Percentiles rank a stretch among this genome's conserved stretches.
Evolutionary conservation across 2,329 filamentous ascomycete genomes (phyloP).

Genomic region (Aureobasidium namibiae): DNA sequence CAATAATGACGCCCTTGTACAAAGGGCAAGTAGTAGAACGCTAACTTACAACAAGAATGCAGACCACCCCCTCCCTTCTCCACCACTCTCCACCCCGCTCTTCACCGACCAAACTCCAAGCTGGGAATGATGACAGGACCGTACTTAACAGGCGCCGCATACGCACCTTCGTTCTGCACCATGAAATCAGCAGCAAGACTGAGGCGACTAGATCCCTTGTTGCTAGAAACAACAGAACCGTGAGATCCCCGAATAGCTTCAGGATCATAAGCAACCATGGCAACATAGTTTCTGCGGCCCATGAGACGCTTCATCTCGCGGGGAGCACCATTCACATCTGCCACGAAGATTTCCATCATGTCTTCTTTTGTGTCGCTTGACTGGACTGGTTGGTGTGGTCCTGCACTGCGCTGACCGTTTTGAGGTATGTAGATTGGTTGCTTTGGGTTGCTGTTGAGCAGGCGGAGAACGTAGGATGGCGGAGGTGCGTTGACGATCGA

Average conservation of each 20-base stretch:
- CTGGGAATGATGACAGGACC: slow-evolving; percentile 90
- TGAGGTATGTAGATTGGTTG: slow-evolving; percentile 83
- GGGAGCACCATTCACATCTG: slow-evolving; percentile 74
- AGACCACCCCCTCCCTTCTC: neutral
- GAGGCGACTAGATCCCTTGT: slow-evolving; percentile 40
- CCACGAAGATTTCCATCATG: slow-evolving; percentile 99
- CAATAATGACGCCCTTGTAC: neutral
- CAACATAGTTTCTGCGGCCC: slow-evolving; percentile 85
- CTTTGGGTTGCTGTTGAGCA: slow-evolving; percentile 74
- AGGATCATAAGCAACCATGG: slow-evolving; percentile 89
- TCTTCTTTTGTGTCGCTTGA: slow-evolving; percentile 94
- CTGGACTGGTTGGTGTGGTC: slow-evolving; percentile 27
- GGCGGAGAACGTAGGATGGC: slow-evolving; percentile 75
- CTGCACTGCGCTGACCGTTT: slow-evolving; percentile 65
- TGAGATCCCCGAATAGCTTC: slow-evolving; percentile 52
- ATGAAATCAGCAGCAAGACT: slow-evolving; percentile 94
- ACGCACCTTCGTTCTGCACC: slow-evolving; percentile 82
- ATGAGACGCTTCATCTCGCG: slow-evolving; percentile 79
- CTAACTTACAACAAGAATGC: neutral
- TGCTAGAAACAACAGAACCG: slow-evolving; percentile 18
- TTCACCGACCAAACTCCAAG: slow-evolving; percentile 37
- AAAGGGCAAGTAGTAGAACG: neutral
- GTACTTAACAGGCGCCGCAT: slow-evolving; percentile 82
- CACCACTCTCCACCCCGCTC: neutral
- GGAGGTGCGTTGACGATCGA: slow-evolving; percentile 86